Evolutionary conservation across 2,329 filamentous ascomycete species (phyloP).

Genomic region (Beauveria sp.): DNA sequence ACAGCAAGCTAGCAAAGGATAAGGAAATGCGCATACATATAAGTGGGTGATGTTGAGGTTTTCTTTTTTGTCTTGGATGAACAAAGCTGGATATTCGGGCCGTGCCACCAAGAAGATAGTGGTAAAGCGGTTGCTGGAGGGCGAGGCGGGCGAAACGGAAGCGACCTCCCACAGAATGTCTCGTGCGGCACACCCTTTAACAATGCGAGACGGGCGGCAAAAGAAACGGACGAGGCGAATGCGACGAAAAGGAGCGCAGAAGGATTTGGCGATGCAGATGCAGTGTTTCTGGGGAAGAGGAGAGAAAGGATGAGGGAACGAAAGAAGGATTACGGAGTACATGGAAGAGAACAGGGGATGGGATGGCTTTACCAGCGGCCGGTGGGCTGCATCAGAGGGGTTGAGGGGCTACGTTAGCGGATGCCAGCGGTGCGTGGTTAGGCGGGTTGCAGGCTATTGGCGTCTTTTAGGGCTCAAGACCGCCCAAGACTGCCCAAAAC

Average conservation of each 20-base stretch:
- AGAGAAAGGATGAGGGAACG: not conserved
- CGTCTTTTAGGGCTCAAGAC: not conserved
- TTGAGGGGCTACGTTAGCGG: too few relatives aligned
- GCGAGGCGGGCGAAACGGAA: not conserved
- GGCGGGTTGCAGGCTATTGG: not conserved
- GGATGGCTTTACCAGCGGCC: too few relatives aligned
- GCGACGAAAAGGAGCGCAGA: not conserved
- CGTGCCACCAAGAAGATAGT: not conserved
- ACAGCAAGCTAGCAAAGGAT: not conserved
- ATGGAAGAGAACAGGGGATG: too few relatives aligned
- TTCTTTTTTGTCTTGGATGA: slow-evolving; percentile 5
- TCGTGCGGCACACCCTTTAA: not conserved
- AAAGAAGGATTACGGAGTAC: not conserved
- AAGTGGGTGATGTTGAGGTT: not conserved
- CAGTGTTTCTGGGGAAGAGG: not conserved
- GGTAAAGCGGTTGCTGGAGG: not conserved
- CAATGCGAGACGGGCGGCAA: not conserved
- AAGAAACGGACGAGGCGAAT: not conserved
- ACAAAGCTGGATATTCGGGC: not conserved
- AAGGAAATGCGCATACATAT: not conserved
- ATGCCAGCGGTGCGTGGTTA: not conserved
- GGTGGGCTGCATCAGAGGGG: not conserved
- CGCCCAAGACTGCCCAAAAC: too few relatives aligned
- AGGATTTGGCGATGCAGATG: not conserved
- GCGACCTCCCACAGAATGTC: slow-evolving; percentile 2